Percentiles rank a stretch among this genome's conserved stretches.
These are phyloP conservation scores for Salvia rosmarinus DNA, from an alignment of 257 asterid species.

Conservation along the genomic window DNA sequence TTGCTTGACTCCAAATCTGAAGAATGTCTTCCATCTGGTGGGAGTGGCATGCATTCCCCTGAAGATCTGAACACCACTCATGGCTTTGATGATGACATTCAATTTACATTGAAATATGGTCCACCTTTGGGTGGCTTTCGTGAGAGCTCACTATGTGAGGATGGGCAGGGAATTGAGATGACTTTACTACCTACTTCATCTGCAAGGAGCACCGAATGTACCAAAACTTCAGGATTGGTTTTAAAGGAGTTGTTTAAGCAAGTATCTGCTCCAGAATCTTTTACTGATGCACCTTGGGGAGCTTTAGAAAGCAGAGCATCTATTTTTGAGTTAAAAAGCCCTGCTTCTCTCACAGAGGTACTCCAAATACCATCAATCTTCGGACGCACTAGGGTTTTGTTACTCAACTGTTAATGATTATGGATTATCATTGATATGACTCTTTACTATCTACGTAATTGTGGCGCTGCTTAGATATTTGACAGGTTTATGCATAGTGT, in stretches of 20 bases:
- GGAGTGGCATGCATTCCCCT: conserved; percentile 41
- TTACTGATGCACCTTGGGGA: conserved; percentile 47
- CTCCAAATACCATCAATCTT: conserved; percentile 26
- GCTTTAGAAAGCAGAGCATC: conserved; percentile 49
- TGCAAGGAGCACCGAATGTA: conserved; percentile 44
- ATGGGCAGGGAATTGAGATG: conserved; percentile 60
- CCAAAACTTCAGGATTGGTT: conserved; percentile 49
- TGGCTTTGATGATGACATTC: conserved; percentile 46
- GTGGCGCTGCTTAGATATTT: not conserved
- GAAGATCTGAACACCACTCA: conserved; percentile 33
- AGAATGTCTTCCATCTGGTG: conserved; percentile 53
- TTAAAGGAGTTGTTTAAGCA: conserved; percentile 56
- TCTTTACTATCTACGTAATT: conserved; percentile 7
- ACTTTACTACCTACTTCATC: conserved; percentile 58
- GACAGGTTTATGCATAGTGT: not conserved
- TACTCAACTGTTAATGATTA: conserved; percentile 8
- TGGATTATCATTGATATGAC: conserved; percentile 23
- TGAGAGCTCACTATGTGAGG: conserved; percentile 47
- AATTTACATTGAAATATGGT: conserved; percentile 35
- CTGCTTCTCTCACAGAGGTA: conserved; percentile 62
- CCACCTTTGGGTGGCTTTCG: conserved; percentile 41
- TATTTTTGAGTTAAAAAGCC: conserved; percentile 46
- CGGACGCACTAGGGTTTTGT: not conserved
- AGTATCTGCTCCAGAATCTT: conserved; percentile 49
- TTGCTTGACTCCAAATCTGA: conserved; percentile 55